Percentiles rank a stretch among this genome's conserved stretches.
phyloP scores from a whole-genome alignment of 768 basidiomycete species.

The Epithele typhae region DNA sequence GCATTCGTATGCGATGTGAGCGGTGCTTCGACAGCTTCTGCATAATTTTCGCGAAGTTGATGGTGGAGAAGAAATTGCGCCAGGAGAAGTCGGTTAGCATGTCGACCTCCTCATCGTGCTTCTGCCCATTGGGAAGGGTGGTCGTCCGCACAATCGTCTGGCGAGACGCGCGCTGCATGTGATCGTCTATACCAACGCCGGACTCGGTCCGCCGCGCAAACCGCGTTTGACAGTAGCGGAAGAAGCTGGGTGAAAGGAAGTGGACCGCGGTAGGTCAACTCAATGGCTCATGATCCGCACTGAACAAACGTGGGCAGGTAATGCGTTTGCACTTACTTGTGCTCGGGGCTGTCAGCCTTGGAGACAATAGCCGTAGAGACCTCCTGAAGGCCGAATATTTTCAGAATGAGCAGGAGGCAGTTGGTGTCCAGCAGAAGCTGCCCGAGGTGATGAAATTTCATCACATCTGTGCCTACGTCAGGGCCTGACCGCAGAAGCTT shows the following conservation, averaged over 20 bases:
- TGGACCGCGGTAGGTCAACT: too few relatives aligned
- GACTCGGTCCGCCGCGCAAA: slow-evolving; percentile 65
- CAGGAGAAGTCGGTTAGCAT: slow-evolving; percentile 93
- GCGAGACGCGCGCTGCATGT: slow-evolving; percentile 54
- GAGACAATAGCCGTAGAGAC: slow-evolving; percentile 79
- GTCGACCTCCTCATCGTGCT: slow-evolving; percentile 84
- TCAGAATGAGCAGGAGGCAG: slow-evolving; percentile 86
- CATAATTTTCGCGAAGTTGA: slow-evolving; percentile 97
- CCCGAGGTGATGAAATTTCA: slow-evolving; percentile 99
- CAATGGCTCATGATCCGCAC: background rate
- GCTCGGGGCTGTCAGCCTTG: slow-evolving; percentile 82
- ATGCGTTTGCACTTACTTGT: slow-evolving; percentile 60
- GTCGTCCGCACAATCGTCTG: slow-evolving; percentile 54
- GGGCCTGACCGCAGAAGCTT: background rate
- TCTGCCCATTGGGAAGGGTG: slow-evolving; percentile 67
- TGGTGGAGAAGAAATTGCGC: slow-evolving; percentile 95
- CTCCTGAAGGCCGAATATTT: slow-evolving; percentile 98
- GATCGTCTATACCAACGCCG: slow-evolving; percentile 54
- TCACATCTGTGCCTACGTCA: slow-evolving; percentile 60
- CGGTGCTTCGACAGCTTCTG: slow-evolving; percentile 96
- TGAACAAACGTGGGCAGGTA: background rate
- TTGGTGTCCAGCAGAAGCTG: slow-evolving; percentile 94
- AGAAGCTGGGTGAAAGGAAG: slow-evolving; percentile 77
- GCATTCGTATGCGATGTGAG: slow-evolving; percentile 91
- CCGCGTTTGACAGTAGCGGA: slow-evolving; percentile 85